phyloP scores from a whole-genome alignment of 208 protist species.

The Trypanosomatidae sp. region DNA sequence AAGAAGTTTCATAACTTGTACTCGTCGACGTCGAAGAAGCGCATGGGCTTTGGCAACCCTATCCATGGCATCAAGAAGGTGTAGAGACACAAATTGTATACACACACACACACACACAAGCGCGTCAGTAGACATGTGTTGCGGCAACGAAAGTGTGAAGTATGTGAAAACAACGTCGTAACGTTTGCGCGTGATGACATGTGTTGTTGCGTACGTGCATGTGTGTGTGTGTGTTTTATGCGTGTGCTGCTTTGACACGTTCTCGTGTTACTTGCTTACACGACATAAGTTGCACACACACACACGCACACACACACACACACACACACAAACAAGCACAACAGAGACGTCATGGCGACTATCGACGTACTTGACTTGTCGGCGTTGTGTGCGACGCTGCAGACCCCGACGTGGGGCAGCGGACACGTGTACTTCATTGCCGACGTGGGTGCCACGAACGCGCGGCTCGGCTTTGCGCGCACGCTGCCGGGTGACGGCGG shows the following conservation, averaged over 20 bases:
- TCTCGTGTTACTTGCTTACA: background rate
- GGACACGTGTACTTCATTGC: slow-evolving; percentile 43
- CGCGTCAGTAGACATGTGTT: too few species aligned
- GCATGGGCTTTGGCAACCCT: slow-evolving; percentile 80
- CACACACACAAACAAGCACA: slow-evolving; percentile 2
- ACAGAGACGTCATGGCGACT: slow-evolving; percentile 1
- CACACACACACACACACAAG: too few species aligned
- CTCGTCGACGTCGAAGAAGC: slow-evolving; percentile 75
- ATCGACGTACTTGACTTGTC: slow-evolving; percentile 15
- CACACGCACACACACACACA: background rate
- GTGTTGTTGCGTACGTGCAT: too few species aligned
- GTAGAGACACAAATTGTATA: slow-evolving; percentile 15
- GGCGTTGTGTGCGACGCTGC: slow-evolving; percentile 14
- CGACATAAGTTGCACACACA: background rate
- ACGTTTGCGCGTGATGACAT: too few species aligned
- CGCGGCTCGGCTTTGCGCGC: slow-evolving; percentile 44
- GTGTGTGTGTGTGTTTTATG: too few species aligned
- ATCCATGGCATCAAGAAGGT: slow-evolving; percentile 82
- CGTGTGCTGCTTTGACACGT: too few species aligned
- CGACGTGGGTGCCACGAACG: slow-evolving; percentile 60
- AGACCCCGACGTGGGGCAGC: slow-evolving; percentile 9
- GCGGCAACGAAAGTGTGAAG: too few species aligned
- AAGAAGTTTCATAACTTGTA: slow-evolving; percentile 89
- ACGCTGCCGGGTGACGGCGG: background rate
- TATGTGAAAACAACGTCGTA: background rate